Evolutionary conservation across 306 rosid genomes (phyloP).

Genomic region (Spatholobus suberectus): DNA sequence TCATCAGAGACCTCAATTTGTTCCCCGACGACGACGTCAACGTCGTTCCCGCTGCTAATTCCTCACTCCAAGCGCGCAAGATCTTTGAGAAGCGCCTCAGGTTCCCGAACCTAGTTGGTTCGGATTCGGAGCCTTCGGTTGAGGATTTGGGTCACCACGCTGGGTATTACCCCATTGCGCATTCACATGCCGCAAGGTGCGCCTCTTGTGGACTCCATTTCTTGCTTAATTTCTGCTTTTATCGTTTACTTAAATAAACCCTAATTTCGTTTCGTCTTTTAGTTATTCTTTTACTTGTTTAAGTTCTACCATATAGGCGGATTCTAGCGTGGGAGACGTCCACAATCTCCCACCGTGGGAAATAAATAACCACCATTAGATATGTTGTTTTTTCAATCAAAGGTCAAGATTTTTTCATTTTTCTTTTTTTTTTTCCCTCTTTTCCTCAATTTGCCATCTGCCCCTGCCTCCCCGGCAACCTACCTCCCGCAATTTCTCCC

Average conservation of each 20-base stretch:
- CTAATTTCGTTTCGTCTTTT: neutral
- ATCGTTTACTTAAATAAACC: neutral
- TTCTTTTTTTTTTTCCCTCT: too few species aligned
- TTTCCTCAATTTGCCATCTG: too few species aligned
- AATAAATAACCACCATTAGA: too few species aligned
- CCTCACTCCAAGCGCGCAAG: constrained; percentile 37
- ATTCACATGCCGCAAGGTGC: constrained; percentile 83
- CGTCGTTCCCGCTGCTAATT: constrained; percentile 48
- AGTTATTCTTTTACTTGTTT: neutral
- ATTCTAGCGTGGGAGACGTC: too few species aligned
- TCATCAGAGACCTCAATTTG: constrained; percentile 72
- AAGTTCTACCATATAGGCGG: neutral
- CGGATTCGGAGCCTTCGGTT: constrained; percentile 54
- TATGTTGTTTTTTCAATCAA: too few species aligned
- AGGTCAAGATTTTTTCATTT: too few species aligned
- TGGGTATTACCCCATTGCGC: constrained; percentile 74
- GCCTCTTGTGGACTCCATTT: neutral
- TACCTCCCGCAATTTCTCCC: too few species aligned
- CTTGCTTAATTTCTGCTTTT: neutral
- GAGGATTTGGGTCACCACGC: constrained; percentile 90
- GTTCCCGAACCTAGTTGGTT: constrained; percentile 58
- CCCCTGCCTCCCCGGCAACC: too few species aligned
- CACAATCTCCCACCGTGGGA: too few species aligned
- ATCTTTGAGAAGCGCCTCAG: constrained; percentile 73
- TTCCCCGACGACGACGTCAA: constrained; percentile 67